Base-by-base conservation (phyloP, 345 rosid species). In the Triadica sebifera region DNA sequence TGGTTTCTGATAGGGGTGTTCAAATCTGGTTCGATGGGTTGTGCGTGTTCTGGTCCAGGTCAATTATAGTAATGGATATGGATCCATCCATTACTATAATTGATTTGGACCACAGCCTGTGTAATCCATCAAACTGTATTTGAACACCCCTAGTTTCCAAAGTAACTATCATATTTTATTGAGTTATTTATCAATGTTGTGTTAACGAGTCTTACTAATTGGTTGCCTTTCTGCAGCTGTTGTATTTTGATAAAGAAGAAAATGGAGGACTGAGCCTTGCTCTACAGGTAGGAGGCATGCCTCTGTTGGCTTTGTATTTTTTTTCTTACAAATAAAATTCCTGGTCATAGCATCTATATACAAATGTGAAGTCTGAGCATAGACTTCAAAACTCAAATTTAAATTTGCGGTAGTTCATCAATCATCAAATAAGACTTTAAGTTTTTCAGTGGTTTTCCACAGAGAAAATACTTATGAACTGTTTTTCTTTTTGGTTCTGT, bases 261-360 rank as follows among this genome's bases (percentile, higher is more conserved):
- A 86, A 73, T 65, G 86, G 90, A 75, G 98, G 99, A 75, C 75
- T 96, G 74, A 91, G 90, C 94, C 93, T 96, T 82, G 89, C 96
- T 47, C 78, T 96, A 72, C 98, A 91, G 98, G 99, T 96, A 86
- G 39, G 41, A 61, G 58, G n/a, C 45, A 51, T 38, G 60, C 19
- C 22, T 39, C 22, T 16, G 34, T 47, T 58, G 15, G 37, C 47
- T 56, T 39, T 59, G 1, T 1, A 8, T 65, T 10, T 4, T 34
- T 58, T 22, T 63, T 51, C 22, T 71, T 39, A 4, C 6, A 39
- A 24, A 24, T 12, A 56, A 39, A 49, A 72, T 8, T 25, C 38
- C 65, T 37, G 25, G 5, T 37, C 46, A 12, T 15, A 61, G 20
- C n/a, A 37, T 72, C 15, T 63, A 37, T 62, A n/a, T 50, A 25